Conservation (phyloP, 495 filamentous ascomycete genomes). For the Aspergillus avenaceus region DNA sequence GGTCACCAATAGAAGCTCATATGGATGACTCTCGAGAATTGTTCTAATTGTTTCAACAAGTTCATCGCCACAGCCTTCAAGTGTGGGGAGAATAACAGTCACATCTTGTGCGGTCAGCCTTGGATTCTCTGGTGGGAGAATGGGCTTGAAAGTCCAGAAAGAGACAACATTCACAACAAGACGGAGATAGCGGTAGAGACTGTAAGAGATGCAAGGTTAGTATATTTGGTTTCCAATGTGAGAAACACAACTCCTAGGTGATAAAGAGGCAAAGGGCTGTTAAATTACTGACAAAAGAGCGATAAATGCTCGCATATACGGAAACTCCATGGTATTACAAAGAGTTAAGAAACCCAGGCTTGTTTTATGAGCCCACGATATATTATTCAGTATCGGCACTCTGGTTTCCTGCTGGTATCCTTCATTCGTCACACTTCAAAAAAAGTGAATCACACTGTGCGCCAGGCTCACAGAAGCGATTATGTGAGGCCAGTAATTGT, state of each 20-base stretch:
- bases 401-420: background rate
- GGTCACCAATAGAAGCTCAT: conserved; percentile 59
- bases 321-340: conserved; percentile 36
- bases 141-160: conserved; percentile 62
- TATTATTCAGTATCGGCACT: background rate
- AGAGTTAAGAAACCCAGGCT: background rate
- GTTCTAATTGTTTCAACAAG: conserved; percentile 57
- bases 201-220: conserved; percentile 19
- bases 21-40: conserved; percentile 52
- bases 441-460: background rate
- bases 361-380: background rate
- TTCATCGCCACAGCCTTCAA: conserved; percentile 58
- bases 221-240: background rate
- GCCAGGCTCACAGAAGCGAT: background rate
- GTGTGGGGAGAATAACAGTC: conserved; percentile 68
- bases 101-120: conserved; percentile 65
- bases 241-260: background rate
- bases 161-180: conserved; percentile 61
- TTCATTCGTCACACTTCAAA: background rate
- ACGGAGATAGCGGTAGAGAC: conserved; percentile 60
- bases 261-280: background rate
- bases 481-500: background rate
- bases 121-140: conserved; percentile 57
- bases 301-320: conserved; percentile 44
- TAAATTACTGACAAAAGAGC: conserved; percentile 41